Evolutionary conservation across 2,329 filamentous ascomycete genomes (phyloP).

Genomic region (Diaporthe sp.): DNA sequence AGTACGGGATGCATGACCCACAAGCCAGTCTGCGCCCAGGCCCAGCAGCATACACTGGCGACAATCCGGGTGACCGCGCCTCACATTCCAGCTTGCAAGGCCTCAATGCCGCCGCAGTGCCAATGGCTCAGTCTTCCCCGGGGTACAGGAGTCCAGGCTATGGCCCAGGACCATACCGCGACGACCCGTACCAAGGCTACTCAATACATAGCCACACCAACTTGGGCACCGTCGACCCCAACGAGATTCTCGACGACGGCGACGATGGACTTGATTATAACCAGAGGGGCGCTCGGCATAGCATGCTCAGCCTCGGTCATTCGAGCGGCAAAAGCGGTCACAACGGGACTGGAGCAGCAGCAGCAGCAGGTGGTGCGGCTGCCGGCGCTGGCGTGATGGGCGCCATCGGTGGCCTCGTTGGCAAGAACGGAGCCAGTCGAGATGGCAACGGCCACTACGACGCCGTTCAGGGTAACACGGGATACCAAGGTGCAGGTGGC

Average conservation of each 20-base stretch:
- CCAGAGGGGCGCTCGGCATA: slow-evolving; percentile 62
- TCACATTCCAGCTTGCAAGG: slow-evolving; percentile 60
- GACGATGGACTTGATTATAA: slow-evolving; percentile 82
- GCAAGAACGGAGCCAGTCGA: slow-evolving; percentile 47
- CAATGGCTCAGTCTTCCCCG: slow-evolving; percentile 53
- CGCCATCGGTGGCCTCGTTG: slow-evolving; percentile 56
- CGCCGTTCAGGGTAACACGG: slow-evolving; percentile 59
- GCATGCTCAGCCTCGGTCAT: slow-evolving; percentile 71
- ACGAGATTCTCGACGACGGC: slow-evolving; percentile 87
- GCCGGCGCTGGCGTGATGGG: slow-evolving; percentile 58
- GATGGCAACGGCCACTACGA: slow-evolving; percentile 68
- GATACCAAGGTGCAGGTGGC: slow-evolving; percentile 50
- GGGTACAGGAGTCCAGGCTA: slow-evolving; percentile 57
- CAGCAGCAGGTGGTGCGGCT: slow-evolving; percentile 62
- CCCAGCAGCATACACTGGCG: slow-evolving; percentile 42
- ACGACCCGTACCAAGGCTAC: slow-evolving; percentile 78
- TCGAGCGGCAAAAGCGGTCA: slow-evolving; percentile 57
- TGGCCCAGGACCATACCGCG: slow-evolving; percentile 63
- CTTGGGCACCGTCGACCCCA: slow-evolving; percentile 78
- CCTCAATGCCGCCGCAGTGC: slow-evolving; percentile 51
- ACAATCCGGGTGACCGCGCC: slow-evolving; percentile 52
- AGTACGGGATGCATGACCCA: slow-evolving; percentile 20
- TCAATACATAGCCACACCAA: slow-evolving; percentile 63
- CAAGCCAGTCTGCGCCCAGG: slow-evolving; percentile 45
- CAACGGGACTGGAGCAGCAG: slow-evolving; percentile 58